Percentiles rank a stretch among this genome's conserved stretches.
Conservation (phyloP, 78 protist species). For the Emiliania huxleyi region DNA sequence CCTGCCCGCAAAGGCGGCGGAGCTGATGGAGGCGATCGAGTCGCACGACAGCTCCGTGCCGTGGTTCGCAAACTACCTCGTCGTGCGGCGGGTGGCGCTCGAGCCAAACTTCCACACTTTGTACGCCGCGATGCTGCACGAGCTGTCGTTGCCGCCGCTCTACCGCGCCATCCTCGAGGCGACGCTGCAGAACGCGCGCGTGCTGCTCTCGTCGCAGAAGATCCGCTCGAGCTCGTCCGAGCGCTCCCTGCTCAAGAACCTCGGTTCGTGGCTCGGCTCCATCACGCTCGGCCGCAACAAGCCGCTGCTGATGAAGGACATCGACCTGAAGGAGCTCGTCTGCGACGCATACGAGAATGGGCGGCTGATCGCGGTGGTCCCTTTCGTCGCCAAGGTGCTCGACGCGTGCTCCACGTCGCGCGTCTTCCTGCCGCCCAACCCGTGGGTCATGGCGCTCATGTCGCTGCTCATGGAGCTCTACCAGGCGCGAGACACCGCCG, state of each 20-base stretch:
- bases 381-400: constrained; percentile 90
- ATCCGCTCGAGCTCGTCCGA: constrained; percentile 60
- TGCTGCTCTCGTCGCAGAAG: constrained; percentile 67
- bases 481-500: not conserved
- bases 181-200: constrained; percentile 4
- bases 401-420: constrained; percentile 42
- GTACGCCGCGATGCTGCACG: constrained; percentile 70
- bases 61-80: constrained; percentile 86
- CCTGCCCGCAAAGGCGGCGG: not conserved
- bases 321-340: constrained; percentile 89
- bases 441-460: constrained; percentile 90
- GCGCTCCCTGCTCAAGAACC: constrained; percentile 86
- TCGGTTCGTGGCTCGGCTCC: constrained; percentile 95
- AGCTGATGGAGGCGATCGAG: constrained; percentile 43
- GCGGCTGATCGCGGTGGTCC: constrained; percentile 81
- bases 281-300: constrained; percentile 86
- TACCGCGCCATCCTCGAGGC: not conserved
- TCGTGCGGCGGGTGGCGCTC: constrained; percentile 79
- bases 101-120: constrained; percentile 91
- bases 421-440: constrained; percentile 91
- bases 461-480: constrained; percentile 81
- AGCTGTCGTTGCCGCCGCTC: constrained; percentile 47
- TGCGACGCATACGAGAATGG: constrained; percentile 77
- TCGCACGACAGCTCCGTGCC: constrained; percentile 9
- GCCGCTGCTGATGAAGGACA: constrained; percentile 85